Evolutionary conservation across 805 yeast species (phyloP).

Genomic region (Pichia eremophila): DNA sequence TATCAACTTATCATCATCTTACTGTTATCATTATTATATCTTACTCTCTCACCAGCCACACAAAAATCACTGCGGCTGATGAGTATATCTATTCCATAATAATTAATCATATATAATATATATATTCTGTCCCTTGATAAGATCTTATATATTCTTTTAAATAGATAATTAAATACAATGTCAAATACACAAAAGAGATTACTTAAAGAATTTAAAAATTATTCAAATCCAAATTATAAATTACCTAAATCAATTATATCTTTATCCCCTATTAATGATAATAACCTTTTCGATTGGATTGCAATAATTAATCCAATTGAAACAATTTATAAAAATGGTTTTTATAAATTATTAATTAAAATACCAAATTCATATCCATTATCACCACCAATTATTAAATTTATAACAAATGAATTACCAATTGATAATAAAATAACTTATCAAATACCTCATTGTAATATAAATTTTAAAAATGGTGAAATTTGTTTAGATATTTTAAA

Average conservation of each 20-base stretch:
- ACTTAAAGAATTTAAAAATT: conserved; percentile 26
- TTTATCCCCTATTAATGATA: background rate
- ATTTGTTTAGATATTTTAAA: conserved; percentile 62
- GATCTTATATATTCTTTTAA: background rate
- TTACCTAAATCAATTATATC: conserved; percentile 12
- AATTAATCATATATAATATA: too few relatives aligned
- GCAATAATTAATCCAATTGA: conserved; percentile 39
- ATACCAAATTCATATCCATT: conserved; percentile 46
- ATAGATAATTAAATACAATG: background rate
- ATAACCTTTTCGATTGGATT: conserved; percentile 31
- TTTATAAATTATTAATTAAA: conserved; percentile 39
- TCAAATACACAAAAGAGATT: conserved; percentile 21
- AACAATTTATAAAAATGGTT: conserved; percentile 43
- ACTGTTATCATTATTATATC: too few relatives aligned
- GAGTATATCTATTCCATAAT: too few relatives aligned
- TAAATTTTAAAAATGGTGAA: conserved; percentile 48
- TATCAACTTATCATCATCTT: too few relatives aligned
- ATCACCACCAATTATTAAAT: conserved; percentile 47
- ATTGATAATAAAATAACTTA: conserved; percentile 8
- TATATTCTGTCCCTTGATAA: too few relatives aligned
- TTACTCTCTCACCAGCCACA: too few relatives aligned
- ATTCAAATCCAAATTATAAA: conserved; percentile 8
- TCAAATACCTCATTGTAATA: conserved; percentile 40
- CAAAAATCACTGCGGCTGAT: too few relatives aligned
- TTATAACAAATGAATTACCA: conserved; percentile 15